Evolutionary conservation across 2,329 filamentous ascomycete genomes (phyloP), one percentile per base, ranked within the genome.

Genomic region (Cercospora zeae-maydis): DNA sequence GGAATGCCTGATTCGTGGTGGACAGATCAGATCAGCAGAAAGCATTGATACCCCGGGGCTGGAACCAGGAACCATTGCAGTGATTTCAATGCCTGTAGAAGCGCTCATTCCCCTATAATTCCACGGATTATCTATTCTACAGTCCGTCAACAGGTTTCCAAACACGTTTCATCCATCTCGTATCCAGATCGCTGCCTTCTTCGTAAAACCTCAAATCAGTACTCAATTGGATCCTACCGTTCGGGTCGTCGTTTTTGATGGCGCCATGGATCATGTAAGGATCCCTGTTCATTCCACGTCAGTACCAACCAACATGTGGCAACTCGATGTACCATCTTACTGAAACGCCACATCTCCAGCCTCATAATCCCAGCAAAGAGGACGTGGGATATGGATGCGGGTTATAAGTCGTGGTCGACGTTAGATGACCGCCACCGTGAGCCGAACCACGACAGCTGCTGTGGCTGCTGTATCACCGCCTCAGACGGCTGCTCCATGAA

Each of bases 271-370:
- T 75, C 64, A 75, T 74, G 64, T 76, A 79, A 9, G 78, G 75
- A 61, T 78, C 75, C 67, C 53, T 56, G 34, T 30, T n/a, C 10
- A 6, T 27, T 36, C 33, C 16, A 31, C 27, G 21, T 56, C 21
- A 56, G 53, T 16, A 42, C 16, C 24, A 27, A 27, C 24, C 3
- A 27, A 27, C 24, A 27, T 27, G 24, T 27, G 3, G 24, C 24
- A 27, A 3, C n/a, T n/a, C n/a, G 3, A 27, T 27, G 24, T 27
- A 27, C 6, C 3, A 27, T 27, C 53, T 39, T 56, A 56, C 53
- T 81, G 80, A 55, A 82, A 78, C 1, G 75, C 80, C 6, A 83
- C 77, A 70, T 86, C 74, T 21, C 84, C 77, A 63, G 86, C 76
- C 69, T 87, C 77, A 66, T 84, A 86, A 66, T 72, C n/a, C n/a